These are phyloP conservation scores for Dipodascus albidus DNA, from an alignment of 805 yeast genomes.

Conservation along the genomic window DNA sequence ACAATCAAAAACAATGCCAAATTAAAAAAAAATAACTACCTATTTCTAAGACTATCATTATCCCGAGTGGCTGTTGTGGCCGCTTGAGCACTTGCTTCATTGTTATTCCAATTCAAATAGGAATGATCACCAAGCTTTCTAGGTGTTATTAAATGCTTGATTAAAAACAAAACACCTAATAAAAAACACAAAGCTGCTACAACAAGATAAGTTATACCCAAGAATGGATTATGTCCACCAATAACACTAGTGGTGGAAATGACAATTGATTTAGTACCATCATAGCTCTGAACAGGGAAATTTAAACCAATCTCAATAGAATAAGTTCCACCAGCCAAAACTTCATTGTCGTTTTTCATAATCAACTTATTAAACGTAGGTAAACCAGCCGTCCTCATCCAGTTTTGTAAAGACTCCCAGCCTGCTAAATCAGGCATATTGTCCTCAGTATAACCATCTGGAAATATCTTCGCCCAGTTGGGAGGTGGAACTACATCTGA, in stretches of 20 bases:
- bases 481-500: slow-evolving; percentile 85
- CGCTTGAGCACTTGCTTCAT: slow-evolving; percentile 8
- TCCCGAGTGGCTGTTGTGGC: neutral
- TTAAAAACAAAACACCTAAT: slow-evolving; percentile 62
- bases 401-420: slow-evolving; percentile 84
- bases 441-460: slow-evolving; percentile 77
- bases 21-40: neutral
- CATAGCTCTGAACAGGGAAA: slow-evolving; percentile 72
- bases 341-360: slow-evolving; percentile 50
- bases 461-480: slow-evolving; percentile 70
- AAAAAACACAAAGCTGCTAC: slow-evolving; percentile 69
- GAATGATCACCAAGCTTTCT: slow-evolving; percentile 75
- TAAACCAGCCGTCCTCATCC: slow-evolving; percentile 97
- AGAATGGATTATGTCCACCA: slow-evolving; percentile 78
- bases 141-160: slow-evolving; percentile 78
- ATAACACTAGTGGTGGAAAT: slow-evolving; percentile 70
- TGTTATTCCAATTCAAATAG: slow-evolving; percentile 39
- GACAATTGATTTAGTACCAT: slow-evolving; percentile 80
- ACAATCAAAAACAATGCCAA: neutral
- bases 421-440: slow-evolving; percentile 65
- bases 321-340: slow-evolving; percentile 58
- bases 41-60: neutral
- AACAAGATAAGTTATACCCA: slow-evolving; percentile 76
- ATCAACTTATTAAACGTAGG: slow-evolving; percentile 83
- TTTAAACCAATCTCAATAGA: slow-evolving; percentile 55